Percentiles rank a stretch among this genome's conserved stretches.
Evolutionary conservation across 176 grass and related monocot genomes (phyloP).

Genomic region (Musa troglodytarum): DNA sequence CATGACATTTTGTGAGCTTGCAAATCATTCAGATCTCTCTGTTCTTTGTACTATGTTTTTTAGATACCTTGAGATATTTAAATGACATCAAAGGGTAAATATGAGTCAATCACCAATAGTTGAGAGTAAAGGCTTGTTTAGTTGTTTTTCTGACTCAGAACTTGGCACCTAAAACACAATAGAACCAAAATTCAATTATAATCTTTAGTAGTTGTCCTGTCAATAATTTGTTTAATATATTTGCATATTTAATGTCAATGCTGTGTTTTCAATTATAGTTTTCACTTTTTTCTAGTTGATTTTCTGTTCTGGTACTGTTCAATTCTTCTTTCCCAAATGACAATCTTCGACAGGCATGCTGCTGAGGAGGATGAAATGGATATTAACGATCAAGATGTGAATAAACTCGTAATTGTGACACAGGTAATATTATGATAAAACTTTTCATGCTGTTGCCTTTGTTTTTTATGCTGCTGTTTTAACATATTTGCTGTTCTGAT

Average conservation of each 20-base stretch:
- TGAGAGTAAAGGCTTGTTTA: background rate
- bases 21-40: background rate
- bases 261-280: background rate
- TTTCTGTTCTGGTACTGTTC: conserved; percentile 6
- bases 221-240: background rate
- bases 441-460: background rate
- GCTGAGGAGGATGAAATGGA: conserved; percentile 82
- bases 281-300: background rate
- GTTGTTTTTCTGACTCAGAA: background rate
- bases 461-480: background rate
- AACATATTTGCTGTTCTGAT: background rate
- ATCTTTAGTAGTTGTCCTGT: background rate
- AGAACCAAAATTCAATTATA: background rate
- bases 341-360: conserved; percentile 54
- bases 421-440: conserved; percentile 46
- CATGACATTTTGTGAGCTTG: background rate
- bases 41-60: background rate
- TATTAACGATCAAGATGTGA: conserved; percentile 91
- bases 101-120: background rate
- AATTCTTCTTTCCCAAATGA: conserved; percentile 19
- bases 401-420: conserved; percentile 86
- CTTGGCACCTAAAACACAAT: background rate
- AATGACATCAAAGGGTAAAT: background rate
- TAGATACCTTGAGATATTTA: background rate
- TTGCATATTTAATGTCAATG: background rate